phyloP scores from a whole-genome alignment of 345 rosid genomes.

The Eucalyptus coolabah region DNA sequence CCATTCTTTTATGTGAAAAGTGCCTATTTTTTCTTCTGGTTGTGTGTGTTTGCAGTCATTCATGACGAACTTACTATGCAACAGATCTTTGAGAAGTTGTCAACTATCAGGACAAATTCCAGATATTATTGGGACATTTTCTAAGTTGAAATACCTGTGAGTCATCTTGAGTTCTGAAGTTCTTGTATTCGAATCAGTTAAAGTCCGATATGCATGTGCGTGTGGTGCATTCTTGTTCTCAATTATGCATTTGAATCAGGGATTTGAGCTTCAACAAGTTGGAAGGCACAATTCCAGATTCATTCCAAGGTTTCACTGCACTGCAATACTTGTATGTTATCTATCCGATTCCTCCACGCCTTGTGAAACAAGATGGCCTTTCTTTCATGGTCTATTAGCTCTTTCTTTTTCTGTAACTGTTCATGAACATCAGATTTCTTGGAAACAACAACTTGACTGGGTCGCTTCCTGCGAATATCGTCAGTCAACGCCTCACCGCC shows the following conservation, averaged over 20 bases:
- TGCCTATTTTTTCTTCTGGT: neutral
- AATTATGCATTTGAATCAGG: constrained; percentile 1
- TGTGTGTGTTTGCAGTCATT: neutral
- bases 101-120: constrained; percentile 34
- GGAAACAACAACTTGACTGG: constrained; percentile 42
- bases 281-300: constrained; percentile 27
- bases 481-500: constrained; percentile 17
- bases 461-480: constrained; percentile 21
- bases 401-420: neutral
- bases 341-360: neutral
- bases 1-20: neutral
- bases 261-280: constrained; percentile 57
- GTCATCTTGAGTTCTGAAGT: neutral
- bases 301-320: constrained; percentile 12
- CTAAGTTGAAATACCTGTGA: constrained; percentile 21
- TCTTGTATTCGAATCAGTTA: neutral
- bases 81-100: constrained; percentile 41
- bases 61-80: neutral
- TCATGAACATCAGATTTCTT: constrained; percentile 20
- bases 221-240: neutral
- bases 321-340: constrained; percentile 26
- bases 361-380: neutral
- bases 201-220: neutral
- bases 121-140: constrained; percentile 15
- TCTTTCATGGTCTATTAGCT: neutral